Evolutionary conservation across 2,329 filamentous ascomycete species (phyloP), one percentile per base, ranked within the genome.

Genomic region (Trichoderma arundinaceum): DNA sequence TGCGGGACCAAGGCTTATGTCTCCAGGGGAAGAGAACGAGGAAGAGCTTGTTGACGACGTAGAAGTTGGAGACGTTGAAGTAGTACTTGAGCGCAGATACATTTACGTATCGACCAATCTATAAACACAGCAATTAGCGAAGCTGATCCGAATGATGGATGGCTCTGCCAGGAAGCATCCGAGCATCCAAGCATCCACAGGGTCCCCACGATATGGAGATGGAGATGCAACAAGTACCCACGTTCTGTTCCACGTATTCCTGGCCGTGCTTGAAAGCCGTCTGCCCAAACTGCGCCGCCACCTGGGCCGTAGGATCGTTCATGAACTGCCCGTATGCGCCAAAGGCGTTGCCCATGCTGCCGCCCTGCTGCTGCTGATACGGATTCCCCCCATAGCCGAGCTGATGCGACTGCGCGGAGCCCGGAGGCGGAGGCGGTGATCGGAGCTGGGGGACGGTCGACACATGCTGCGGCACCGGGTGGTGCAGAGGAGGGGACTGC

Each of bases 31-130:
- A 97, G 68, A 99, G 88, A 66, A 99, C 94, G 66, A 99, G 87
- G 75, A 90, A 88, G 66, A 99, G 85, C 80, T 99, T 99, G 80
- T 90, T 92, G 75, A 96, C 84, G 75, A 99, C 95, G 79, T 99
- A 99, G 67, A 88, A 91, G 83, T 99, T 99, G 71, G 94, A 96
- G 69, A 99, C 95, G 80, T 98, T 97, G 83, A 99, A 99, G 85
- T 98, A 99, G 81, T 97, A 95, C 80, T 99, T 99, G 51, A 99
- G 85, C 17, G 92, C 92, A 13, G 91, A 90, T 72, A 98, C 91
- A 74, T 94, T 97, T 79, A 99, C 89, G 80, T 94, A 97, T 78
- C 85, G 84, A 70, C 85, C 85, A 70, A 86, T 79, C 83, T 85
- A 63, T 48, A 48, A 9, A 32, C 48, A 15, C 2, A 52, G 32